Base-by-base conservation (phyloP, 345 rosid species). In the Pelargonium nanum region DNA sequence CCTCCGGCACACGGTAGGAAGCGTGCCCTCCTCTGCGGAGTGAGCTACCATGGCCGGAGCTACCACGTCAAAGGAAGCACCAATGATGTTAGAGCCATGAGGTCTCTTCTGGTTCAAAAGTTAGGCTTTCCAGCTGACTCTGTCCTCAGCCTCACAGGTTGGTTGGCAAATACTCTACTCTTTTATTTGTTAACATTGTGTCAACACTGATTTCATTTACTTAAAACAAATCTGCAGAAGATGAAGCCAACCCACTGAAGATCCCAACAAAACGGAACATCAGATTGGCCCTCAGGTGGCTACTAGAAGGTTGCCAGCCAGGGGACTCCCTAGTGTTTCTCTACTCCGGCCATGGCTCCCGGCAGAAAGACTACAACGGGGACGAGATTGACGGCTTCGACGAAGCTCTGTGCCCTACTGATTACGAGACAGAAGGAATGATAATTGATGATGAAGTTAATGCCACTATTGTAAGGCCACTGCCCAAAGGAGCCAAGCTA, bases 301-400 rank as follows among this genome's bases (percentile, higher is more conserved):
- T 91, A 22, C 85, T 86, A 10, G 80, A 79, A 15, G 95, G 87
- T 17, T 82, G 83, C 64, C 73, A 72, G 61, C 53, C 89, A 5
- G 88, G 88, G 21, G 96, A 91, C 80, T 88, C 96, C 0, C 72
- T 88, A 45, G 81, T 91, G 77, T 85, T 88, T 59, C 81, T 85
- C 73, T 91, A 66, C 81, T 91, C 97, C 0, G 96, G 97, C 19
- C 97, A 88, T 63, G 96, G 97, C 9, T 57, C 83, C 19, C 69
- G 68, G 67, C 84, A 85, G 48, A 58, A 26, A 0, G 88, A 91
- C 62, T 64, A 52, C 60, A 67, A 73, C 55, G 67, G 58, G 21
- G 93, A 90, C 19, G 91, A 91, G 78, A 19, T 73, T 0, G 92
- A 91, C 17, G 98, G 96, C 16, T 77, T 65, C 17, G 91, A 85